These are phyloP conservation scores for Colletotrichum aenigma DNA, from an alignment of 2,329 filamentous ascomycete species.

Conservation along the genomic window DNA sequence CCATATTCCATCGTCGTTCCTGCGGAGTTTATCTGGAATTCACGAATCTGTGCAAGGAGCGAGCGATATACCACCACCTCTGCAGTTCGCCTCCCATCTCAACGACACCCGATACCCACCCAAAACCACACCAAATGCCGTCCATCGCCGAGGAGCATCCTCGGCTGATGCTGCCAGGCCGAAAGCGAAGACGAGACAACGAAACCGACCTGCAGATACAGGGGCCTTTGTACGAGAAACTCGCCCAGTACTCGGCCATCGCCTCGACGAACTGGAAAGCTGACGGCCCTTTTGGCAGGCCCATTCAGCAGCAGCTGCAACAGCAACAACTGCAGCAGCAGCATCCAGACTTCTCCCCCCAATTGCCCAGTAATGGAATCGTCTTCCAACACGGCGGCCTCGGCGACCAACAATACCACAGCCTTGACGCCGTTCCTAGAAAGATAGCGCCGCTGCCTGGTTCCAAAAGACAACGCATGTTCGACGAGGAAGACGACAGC, in stretches of 20 bases:
- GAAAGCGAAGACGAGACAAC: slow-evolving; percentile 23
- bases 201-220: slow-evolving; percentile 15
- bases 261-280: slow-evolving; percentile 12
- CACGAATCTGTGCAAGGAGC: neutral
- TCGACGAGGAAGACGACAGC: neutral
- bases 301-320: slow-evolving; percentile 14
- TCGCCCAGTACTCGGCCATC: slow-evolving; percentile 17
- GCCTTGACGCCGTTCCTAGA: neutral
- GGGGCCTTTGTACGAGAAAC: slow-evolving; percentile 20
- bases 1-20: neutral
- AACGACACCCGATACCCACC: neutral
- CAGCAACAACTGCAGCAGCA: slow-evolving; percentile 11
- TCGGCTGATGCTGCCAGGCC: slow-evolving; percentile 9
- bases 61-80: neutral
- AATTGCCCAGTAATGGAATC: neutral
- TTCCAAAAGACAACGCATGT: slow-evolving; percentile 14
- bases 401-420: neutral
- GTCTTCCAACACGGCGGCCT: slow-evolving; percentile 1
- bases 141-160: slow-evolving; percentile 22
- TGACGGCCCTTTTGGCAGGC: slow-evolving; percentile 20
- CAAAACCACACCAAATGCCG: slow-evolving; percentile 9
- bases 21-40: neutral
- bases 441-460: slow-evolving; percentile 12
- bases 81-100: neutral
- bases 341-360: neutral